Percentiles rank a stretch among this genome's conserved stretches.
Evolutionary conservation across 768 basidiomycete genomes (phyloP).

Genomic region (Boletus reticuloceps): DNA sequence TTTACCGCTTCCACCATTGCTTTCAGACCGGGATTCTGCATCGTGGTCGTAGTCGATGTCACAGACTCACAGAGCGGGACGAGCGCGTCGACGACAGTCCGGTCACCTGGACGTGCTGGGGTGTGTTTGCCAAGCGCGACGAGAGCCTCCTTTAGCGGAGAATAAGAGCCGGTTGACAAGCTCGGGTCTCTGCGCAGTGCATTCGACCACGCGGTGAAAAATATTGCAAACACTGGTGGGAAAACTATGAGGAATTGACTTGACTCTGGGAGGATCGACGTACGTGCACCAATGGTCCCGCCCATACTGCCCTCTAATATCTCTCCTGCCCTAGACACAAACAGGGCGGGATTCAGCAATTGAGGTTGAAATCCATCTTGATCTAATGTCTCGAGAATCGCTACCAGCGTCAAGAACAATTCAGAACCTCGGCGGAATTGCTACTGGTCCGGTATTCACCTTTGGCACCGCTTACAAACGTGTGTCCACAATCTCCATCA

Average conservation of each 20-base stretch:
- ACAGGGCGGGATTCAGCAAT: no score
- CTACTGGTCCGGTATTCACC: no score
- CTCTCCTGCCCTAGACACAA: no score
- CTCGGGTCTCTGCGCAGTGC: slow-evolving; percentile 5
- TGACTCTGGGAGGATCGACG: slow-evolving; percentile 27
- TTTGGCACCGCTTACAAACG: no score
- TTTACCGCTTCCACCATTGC: slow-evolving; percentile 33
- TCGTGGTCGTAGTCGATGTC: background rate
- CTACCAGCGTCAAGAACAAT: no score
- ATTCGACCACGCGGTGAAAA: slow-evolving; percentile 38
- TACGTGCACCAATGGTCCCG: slow-evolving; percentile 53
- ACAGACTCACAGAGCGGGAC: slow-evolving; percentile 40
- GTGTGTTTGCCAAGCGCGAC: slow-evolving; percentile 39
- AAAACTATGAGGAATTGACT: slow-evolving; percentile 20
- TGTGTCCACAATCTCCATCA: no score
- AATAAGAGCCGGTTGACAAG: background rate
- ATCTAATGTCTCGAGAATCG: no score
- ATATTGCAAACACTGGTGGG: slow-evolving; percentile 26
- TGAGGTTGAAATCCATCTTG: no score
- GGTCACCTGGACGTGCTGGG: slow-evolving; percentile 50
- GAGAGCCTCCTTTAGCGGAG: slow-evolving; percentile 28
- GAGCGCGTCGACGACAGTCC: slow-evolving; percentile 58
- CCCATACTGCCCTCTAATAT: no score
- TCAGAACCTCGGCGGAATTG: no score
- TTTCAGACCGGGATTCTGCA: background rate